Evolutionary conservation across 352 stramenopile genomes (phyloP).

Genomic region (Pythium chondricola): DNA sequence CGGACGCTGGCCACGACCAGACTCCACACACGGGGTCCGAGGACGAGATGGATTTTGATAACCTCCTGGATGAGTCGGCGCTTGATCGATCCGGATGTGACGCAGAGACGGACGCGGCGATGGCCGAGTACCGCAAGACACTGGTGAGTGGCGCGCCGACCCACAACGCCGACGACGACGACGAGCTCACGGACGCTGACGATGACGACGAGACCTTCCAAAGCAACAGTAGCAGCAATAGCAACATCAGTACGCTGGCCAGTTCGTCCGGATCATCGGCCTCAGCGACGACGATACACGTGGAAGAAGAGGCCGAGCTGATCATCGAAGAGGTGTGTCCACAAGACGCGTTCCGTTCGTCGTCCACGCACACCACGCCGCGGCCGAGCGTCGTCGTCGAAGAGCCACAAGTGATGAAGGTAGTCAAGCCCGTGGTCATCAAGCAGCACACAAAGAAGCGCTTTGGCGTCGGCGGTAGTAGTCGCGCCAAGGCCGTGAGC

Average conservation of each 20-base stretch:
- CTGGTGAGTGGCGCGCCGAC: conserved; percentile 23
- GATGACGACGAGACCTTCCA: no score
- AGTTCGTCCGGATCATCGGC: background rate
- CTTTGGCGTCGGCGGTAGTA: background rate
- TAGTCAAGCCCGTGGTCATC: conserved; percentile 15
- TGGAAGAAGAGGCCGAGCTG: background rate
- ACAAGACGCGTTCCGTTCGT: conserved; percentile 16
- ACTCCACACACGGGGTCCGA: conserved; percentile 6
- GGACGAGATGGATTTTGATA: conserved; percentile 24
- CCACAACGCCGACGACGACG: conserved; percentile 6
- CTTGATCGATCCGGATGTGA: conserved; percentile 19
- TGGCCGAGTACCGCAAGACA: conserved; percentile 38
- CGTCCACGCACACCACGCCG: conserved; percentile 10
- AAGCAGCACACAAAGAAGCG: conserved; percentile 15
- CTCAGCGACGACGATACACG: background rate
- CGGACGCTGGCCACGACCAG: no score
- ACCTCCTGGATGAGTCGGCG: conserved; percentile 15
- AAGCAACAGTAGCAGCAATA: no score
- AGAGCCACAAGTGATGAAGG: conserved; percentile 14
- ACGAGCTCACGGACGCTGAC: conserved; percentile 18
- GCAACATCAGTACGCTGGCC: background rate
- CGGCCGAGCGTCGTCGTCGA: conserved; percentile 16
- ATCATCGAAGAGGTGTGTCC: conserved; percentile 47
- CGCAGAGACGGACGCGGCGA: conserved; percentile 25
- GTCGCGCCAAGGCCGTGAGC: background rate